Percentiles rank a stretch among this genome's conserved stretches.
Conservation (phyloP, 2,329 filamentous ascomycete genomes). For the Penicillium sp. region DNA sequence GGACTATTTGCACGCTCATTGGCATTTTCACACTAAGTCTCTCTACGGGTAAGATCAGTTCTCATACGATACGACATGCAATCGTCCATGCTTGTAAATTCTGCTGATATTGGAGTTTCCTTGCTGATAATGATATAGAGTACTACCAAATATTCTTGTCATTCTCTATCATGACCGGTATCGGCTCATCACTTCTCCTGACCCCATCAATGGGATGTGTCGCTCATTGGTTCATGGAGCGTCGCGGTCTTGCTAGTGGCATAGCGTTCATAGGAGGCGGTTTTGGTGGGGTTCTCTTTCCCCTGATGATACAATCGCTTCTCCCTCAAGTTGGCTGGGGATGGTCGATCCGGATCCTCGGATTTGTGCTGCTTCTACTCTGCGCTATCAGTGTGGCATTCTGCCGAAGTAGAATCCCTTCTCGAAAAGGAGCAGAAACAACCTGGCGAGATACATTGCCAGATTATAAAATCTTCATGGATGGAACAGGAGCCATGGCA, state of each 20-base stretch:
- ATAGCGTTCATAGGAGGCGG: not conserved
- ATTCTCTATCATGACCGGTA: not conserved
- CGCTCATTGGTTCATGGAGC: not conserved
- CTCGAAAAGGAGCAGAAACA: not conserved
- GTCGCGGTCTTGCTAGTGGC: not conserved
- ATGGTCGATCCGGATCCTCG: slow-evolving; percentile 39
- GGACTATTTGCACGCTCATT: not conserved
- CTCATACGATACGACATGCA: not conserved
- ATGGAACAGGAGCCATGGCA: not conserved
- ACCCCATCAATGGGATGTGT: not conserved
- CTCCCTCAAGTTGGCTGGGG: slow-evolving; percentile 30
- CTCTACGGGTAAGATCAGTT: not conserved
- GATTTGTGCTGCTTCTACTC: slow-evolving; percentile 21
- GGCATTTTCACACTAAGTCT: not conserved
- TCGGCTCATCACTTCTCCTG: not conserved
- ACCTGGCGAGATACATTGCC: not conserved
- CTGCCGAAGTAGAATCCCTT: not conserved
- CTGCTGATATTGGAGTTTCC: too few relatives aligned
- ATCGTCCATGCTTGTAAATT: not conserved
- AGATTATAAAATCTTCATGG: not conserved
- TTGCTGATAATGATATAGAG: not conserved
- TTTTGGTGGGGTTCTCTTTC: slow-evolving; percentile 30
- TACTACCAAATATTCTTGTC: not conserved
- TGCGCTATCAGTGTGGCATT: not conserved
- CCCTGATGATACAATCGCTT: slow-evolving; percentile 28